Base-by-base conservation (phyloP, 441 rosid genomes). In the Gossypium lobatum region DNA sequence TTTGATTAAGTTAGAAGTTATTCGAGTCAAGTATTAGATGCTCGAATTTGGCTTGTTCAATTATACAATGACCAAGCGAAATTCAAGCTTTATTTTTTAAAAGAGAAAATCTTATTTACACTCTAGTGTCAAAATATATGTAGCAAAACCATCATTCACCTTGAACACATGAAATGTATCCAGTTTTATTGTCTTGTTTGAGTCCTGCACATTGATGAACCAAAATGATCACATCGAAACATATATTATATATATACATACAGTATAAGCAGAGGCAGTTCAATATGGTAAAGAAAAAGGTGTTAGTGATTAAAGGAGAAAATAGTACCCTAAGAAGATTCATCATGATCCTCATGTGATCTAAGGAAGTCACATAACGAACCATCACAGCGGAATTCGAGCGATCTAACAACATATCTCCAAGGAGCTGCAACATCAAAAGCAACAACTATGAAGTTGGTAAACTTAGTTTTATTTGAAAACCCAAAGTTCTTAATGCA, bases 301-400 rank as follows among this genome's bases (percentile, higher is more conserved):
- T 31, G 37, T 31, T 31, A 6, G 39, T 34, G 39, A 6, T 34
- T 34, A 34, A 34, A 34, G 39, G 39, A 34, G 39, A 6, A 48
- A 25, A 50, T 6, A 69, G 23, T 81, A 90, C 92, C 85, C 93
- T 86, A 18, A 92, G 83, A 57, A 94, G 97, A 73, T 89, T 94
- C 97, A 94, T 94, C 82, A 92, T 78, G 68, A 94, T 86, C 75
- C 91, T 87, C 92, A 92, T 69, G 79, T 94, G 85, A 59, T 89
- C 90, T 79, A 84, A 72, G 34, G 95, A 91, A 76, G 92, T 91
- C 75, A 92, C 97, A 20, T 94, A 94, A 48, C 85, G 91, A 2
- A 84, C 62, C 98, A 94, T 94, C 76, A 91, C 86, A 46, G 78
- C 77, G 2, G 91, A 76, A 82, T 94, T 94, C 45, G 93, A 85